phyloP scores from a whole-genome alignment of 2,329 filamentous ascomycete genomes.

The Pseudogymnoascus sp. region DNA sequence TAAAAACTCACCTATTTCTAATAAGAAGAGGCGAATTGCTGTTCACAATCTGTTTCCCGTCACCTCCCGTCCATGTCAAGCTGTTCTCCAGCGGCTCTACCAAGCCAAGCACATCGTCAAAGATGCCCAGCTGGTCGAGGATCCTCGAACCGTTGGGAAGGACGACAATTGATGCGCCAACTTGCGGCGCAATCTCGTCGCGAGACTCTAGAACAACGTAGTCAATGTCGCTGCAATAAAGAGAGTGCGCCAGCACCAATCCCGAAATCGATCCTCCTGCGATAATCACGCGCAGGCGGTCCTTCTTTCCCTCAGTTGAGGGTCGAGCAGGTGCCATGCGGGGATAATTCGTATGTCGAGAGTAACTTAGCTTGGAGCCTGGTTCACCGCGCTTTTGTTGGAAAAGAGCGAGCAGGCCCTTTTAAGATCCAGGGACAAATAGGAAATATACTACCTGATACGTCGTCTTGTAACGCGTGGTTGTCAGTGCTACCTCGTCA shows the following conservation, averaged over 20 bases:
- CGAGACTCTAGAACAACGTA: conserved; percentile 42
- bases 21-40: conserved; percentile 14
- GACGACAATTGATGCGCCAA: conserved; percentile 42
- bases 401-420: neutral
- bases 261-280: conserved; percentile 43
- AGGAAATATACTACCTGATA: neutral
- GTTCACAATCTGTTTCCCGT: conserved; percentile 19
- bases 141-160: conserved; percentile 36
- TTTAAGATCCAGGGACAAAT: neutral
- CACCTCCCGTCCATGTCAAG: conserved; percentile 4
- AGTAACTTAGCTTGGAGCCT: conserved; percentile 1
- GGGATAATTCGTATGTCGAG: neutral
- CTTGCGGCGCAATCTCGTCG: conserved; percentile 34
- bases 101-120: conserved; percentile 15
- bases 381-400: neutral
- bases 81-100: neutral
- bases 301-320: neutral
- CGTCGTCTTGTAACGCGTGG: neutral
- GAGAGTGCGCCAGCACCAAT: conserved; percentile 37
- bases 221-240: conserved; percentile 39
- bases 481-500: neutral
- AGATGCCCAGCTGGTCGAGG: conserved; percentile 42
- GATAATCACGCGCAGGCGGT: conserved; percentile 33
- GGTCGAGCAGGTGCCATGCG: neutral
- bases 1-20: conserved; percentile 8